phyloP scores from a whole-genome alignment of 2,329 filamentous ascomycete genomes.

The Ophiostoma quercus region DNA sequence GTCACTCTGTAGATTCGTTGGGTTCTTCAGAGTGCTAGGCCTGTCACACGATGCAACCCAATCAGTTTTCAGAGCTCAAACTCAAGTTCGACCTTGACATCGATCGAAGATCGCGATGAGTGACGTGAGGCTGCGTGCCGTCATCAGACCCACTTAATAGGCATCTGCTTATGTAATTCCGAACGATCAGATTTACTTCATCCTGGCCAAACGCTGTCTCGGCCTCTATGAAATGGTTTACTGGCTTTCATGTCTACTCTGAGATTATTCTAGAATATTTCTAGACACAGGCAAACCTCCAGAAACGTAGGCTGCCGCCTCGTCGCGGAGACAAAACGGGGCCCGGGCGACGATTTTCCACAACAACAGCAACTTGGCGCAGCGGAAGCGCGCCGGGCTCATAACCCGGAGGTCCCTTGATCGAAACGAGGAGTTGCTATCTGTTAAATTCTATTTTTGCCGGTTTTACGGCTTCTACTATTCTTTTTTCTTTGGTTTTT shows the following conservation, averaged over 20 bases:
- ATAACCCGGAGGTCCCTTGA: constrained; percentile 18
- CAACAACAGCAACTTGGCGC: constrained; percentile 13
- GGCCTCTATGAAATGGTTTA: too few relatives aligned
- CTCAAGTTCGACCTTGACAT: not conserved
- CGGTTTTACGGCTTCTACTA: not conserved
- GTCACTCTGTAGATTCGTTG: not conserved
- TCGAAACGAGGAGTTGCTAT: constrained; percentile 16
- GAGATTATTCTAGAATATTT: too few relatives aligned
- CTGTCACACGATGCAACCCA: not conserved
- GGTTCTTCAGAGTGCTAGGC: not conserved
- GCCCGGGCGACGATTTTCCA: not conserved
- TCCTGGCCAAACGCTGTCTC: not conserved
- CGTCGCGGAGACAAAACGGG: not conserved
- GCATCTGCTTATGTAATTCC: not conserved
- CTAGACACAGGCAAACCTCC: not conserved
- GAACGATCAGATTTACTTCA: not conserved
- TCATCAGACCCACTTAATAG: not conserved
- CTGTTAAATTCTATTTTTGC: not conserved
- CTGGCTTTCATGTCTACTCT: too few relatives aligned
- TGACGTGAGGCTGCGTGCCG: not conserved
- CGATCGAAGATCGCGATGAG: not conserved
- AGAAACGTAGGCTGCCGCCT: not conserved
- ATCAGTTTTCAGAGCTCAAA: not conserved
- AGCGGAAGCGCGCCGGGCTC: constrained; percentile 17
- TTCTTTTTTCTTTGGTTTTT: not conserved